Evolutionary conservation across 2,329 filamentous ascomycete genomes (phyloP).

Genomic region (Ophiocordyceps camponoti-rufipedis): DNA sequence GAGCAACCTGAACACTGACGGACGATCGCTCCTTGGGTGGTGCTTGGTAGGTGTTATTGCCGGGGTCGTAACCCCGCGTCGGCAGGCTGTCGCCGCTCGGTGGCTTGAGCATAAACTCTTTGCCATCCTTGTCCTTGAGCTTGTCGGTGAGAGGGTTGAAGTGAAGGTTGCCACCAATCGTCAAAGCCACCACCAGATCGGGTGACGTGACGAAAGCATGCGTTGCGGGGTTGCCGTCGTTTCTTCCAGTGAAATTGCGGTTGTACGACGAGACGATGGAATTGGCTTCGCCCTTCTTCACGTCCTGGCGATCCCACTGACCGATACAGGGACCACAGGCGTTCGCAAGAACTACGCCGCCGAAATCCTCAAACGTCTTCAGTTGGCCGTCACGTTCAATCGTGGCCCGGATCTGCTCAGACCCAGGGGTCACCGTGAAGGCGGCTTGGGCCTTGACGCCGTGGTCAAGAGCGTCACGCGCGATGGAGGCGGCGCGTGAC

Average conservation of each 20-base stretch:
- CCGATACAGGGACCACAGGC: slow-evolving; percentile 90
- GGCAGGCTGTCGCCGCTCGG: slow-evolving; percentile 53
- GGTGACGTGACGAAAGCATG: slow-evolving; percentile 99
- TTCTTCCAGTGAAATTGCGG: slow-evolving; percentile 92
- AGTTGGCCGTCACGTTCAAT: slow-evolving; percentile 79
- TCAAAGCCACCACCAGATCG: slow-evolving; percentile 91
- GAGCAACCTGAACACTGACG: slow-evolving; percentile 59
- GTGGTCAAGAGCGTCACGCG: slow-evolving; percentile 86
- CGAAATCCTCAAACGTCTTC: slow-evolving; percentile 67
- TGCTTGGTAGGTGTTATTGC: slow-evolving; percentile 55
- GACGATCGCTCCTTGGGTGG: slow-evolving; percentile 52
- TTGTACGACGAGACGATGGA: slow-evolving; percentile 97
- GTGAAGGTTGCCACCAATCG: slow-evolving; percentile 48
- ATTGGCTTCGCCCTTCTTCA: slow-evolving; percentile 64
- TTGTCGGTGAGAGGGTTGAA: slow-evolving; percentile 92
- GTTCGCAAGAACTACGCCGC: slow-evolving; percentile 81
- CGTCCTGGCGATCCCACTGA: slow-evolving; percentile 87
- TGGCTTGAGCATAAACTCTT: slow-evolving; percentile 69
- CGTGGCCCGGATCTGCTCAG: slow-evolving; percentile 91
- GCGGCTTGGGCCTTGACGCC: slow-evolving; percentile 71
- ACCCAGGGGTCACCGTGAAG: slow-evolving; percentile 86
- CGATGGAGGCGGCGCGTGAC: slow-evolving; percentile 42
- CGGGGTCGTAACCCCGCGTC: slow-evolving; percentile 51
- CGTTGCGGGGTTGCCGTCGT: slow-evolving; percentile 88
- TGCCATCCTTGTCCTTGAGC: slow-evolving; percentile 61